Conservation (phyloP, 2,329 filamentous ascomycete genomes). For the Ophiosphaerella narmari region DNA sequence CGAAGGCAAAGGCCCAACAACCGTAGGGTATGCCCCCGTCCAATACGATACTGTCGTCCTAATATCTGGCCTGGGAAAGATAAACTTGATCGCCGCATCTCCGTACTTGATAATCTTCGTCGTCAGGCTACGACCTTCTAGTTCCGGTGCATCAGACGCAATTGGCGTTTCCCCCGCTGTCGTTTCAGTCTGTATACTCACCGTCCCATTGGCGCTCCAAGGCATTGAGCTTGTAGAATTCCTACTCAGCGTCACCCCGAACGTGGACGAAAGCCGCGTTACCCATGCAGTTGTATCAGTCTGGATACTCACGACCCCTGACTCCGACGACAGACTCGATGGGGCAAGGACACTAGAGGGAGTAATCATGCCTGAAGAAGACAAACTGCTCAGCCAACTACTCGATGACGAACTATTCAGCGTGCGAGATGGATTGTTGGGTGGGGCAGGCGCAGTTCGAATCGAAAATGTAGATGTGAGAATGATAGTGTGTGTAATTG, state of each 20-base stretch:
- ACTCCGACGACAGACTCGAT: neutral
- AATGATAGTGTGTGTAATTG: too few species aligned
- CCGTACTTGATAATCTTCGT: conserved; percentile 35
- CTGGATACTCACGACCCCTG: conserved; percentile 7
- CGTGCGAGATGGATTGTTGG: neutral
- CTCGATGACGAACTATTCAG: neutral
- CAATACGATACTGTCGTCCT: conserved; percentile 40
- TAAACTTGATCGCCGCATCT: conserved; percentile 27
- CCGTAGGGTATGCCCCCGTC: conserved; percentile 35
- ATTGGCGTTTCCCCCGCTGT: neutral
- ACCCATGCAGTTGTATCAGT: conserved; percentile 3
- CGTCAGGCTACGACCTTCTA: conserved; percentile 14
- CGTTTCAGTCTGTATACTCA: neutral
- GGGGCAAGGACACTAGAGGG: neutral
- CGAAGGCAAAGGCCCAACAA: conserved; percentile 31
- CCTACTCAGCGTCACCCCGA: too few species aligned
- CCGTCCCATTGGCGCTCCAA: neutral
- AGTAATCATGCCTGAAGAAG: neutral
- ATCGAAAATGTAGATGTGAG: neutral
- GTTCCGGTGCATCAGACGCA: neutral
- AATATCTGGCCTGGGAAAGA: conserved; percentile 36
- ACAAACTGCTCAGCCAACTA: neutral
- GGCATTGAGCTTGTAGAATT: neutral
- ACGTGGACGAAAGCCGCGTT: neutral
- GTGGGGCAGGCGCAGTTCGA: neutral